phyloP scores from a whole-genome alignment of 2,329 filamentous ascomycete species.

The Phyllosticta citriasiana region DNA sequence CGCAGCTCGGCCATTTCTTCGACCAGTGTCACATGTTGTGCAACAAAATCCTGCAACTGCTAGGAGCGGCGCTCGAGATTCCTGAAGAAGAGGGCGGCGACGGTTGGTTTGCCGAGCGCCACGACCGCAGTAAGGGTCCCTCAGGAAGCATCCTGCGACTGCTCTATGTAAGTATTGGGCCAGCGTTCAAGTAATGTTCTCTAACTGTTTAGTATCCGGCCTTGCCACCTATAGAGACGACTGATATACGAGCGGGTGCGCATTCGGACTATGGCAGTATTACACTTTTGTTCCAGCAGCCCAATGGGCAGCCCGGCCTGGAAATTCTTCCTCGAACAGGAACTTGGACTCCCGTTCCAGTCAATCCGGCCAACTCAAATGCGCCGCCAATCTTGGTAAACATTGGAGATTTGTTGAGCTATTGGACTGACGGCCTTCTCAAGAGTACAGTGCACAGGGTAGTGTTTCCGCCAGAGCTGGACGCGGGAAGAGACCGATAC shows the following conservation, averaged over 20 bases:
- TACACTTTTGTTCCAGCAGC: constrained; percentile 71
- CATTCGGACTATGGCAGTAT: constrained; percentile 71
- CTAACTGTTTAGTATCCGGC: constrained; percentile 27
- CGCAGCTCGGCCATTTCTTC: constrained; percentile 57
- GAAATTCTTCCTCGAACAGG: constrained; percentile 59
- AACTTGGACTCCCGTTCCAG: constrained; percentile 35
- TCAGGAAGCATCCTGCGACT: constrained; percentile 43
- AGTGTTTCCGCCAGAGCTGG: constrained; percentile 50
- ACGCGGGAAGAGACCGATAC: constrained; percentile 37
- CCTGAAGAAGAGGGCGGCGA: constrained; percentile 25
- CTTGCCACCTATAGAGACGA: constrained; percentile 33
- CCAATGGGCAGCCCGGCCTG: constrained; percentile 66
- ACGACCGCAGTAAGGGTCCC: constrained; percentile 41
- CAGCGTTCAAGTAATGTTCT: not conserved
- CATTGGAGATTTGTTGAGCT: constrained; percentile 63
- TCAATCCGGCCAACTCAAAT: constrained; percentile 46
- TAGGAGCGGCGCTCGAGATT: constrained; percentile 64
- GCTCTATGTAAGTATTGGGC: constrained; percentile 38
- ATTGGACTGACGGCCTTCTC: constrained; percentile 85
- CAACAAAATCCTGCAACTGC: constrained; percentile 60
- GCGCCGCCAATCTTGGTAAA: constrained; percentile 60
- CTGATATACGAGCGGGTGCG: constrained; percentile 76
- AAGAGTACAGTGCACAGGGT: constrained; percentile 86
- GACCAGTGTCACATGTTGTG: constrained; percentile 63
- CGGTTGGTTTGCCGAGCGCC: constrained; percentile 52